Conservation (phyloP, 768 basidiomycete genomes). For the Russula emetica region DNA sequence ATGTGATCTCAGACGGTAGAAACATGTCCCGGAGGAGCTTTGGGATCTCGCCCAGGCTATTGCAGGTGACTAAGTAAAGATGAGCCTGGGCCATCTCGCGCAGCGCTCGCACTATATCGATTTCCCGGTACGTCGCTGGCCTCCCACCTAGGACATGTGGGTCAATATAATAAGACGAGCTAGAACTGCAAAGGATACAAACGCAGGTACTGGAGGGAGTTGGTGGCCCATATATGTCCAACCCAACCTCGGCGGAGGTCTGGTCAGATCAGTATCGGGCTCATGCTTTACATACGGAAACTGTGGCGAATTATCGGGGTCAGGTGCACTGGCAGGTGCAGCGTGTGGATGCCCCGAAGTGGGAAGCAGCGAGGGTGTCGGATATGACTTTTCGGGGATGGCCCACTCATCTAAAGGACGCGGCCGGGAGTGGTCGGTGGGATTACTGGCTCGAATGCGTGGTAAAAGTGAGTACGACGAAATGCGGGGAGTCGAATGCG, state of each 20-base stretch:
- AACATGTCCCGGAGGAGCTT: not conserved
- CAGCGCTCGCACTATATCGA: not conserved
- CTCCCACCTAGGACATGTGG: not conserved
- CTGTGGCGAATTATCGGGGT: not conserved
- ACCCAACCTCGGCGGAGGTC: slow-evolving; percentile 3
- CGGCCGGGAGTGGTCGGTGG: not conserved
- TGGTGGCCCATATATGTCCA: slow-evolving; percentile 11
- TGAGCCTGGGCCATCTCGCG: not conserved
- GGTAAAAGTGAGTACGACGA: not conserved
- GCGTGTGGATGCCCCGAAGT: not conserved
- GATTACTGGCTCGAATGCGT: slow-evolving; percentile 2
- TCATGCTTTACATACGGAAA: slow-evolving; percentile 14
- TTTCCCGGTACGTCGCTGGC: not conserved
- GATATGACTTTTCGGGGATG: not conserved
- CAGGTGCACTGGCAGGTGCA: not conserved
- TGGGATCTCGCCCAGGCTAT: not conserved
- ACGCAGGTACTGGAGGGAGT: not conserved
- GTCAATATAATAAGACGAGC: not conserved
- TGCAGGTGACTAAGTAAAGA: slow-evolving; percentile 14
- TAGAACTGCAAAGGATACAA: not conserved
- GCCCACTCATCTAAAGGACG: slow-evolving; percentile 3
- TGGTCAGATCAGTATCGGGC: slow-evolving; percentile 8
- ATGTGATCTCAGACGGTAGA: not conserved
- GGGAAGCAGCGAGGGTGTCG: slow-evolving; percentile 1
- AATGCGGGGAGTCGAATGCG: slow-evolving; percentile 8